Evolutionary conservation across 2,329 filamentous ascomycete species (phyloP).

Genomic region (Talaromyces rugulosus): DNA sequence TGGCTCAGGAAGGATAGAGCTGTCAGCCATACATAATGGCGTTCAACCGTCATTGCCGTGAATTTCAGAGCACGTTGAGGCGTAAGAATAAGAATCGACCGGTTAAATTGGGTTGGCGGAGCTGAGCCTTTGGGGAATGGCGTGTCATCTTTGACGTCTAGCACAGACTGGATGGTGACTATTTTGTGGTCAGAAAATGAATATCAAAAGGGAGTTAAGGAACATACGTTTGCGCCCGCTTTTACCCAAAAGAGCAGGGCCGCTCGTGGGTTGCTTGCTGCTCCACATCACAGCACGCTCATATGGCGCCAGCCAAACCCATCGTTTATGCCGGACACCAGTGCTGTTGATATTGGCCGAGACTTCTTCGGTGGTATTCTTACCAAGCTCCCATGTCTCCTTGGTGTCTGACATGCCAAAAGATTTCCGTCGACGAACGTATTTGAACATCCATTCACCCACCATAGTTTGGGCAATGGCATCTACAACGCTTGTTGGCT

Average conservation of each 20-base stretch:
- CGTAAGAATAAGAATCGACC: constrained; percentile 91
- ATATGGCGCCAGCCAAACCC: constrained; percentile 98
- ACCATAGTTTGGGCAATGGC: constrained; percentile 98
- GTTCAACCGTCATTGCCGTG: constrained; percentile 74
- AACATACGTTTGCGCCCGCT: constrained; percentile 86
- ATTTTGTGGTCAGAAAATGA: neutral
- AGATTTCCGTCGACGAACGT: constrained; percentile 64
- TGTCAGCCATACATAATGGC: constrained; percentile 93
- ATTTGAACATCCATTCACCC: constrained; percentile 63
- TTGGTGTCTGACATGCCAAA: constrained; percentile 65
- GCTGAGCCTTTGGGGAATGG: constrained; percentile 67
- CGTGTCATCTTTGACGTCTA: constrained; percentile 95
- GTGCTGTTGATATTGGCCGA: constrained; percentile 63
- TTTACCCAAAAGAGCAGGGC: constrained; percentile 86
- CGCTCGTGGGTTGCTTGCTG: constrained; percentile 89
- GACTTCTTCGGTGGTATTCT: constrained; percentile 59
- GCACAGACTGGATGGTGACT: constrained; percentile 93
- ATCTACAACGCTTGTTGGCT: constrained; percentile 80
- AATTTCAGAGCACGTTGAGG: constrained; percentile 93
- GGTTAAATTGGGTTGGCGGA: constrained; percentile 64
- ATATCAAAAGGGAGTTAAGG: constrained; percentile 2
- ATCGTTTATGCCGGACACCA: constrained; percentile 79
- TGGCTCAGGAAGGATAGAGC: constrained; percentile 92
- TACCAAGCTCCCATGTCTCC: constrained; percentile 46
- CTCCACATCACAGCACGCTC: constrained; percentile 97